A percentile compares a stretch with the other conserved stretches of the same genome.
Evolutionary conservation across 2,329 filamentous ascomycete species (phyloP).

Genomic region (Lachnellula hyalina): DNA sequence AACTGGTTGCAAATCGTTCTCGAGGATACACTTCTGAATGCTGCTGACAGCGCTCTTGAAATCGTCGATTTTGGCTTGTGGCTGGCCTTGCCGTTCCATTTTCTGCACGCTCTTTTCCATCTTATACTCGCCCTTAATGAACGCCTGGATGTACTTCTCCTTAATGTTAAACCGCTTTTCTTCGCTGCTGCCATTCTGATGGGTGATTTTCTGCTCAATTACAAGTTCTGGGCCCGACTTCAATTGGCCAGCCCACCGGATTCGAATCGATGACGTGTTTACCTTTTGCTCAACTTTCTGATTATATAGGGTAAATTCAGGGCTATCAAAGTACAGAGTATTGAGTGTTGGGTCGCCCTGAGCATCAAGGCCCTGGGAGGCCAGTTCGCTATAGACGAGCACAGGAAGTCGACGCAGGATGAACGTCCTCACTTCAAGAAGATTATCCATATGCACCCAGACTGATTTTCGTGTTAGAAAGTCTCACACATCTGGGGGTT

Average conservation of each 20-base stretch:
- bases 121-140: constrained; percentile 80
- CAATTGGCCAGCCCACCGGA: constrained; percentile 89
- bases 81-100: constrained; percentile 71
- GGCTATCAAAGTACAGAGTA: constrained; percentile 92
- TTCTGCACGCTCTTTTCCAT: constrained; percentile 89
- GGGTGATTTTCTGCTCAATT: constrained; percentile 84
- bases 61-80: constrained; percentile 58
- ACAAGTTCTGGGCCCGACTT: constrained; percentile 72
- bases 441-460: constrained; percentile 94
- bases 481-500: constrained; percentile 6
- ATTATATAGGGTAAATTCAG: constrained; percentile 78
- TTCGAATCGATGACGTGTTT: constrained; percentile 74
- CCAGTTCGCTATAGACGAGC: constrained; percentile 86
- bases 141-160: constrained; percentile 85
- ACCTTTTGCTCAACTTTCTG: constrained; percentile 73
- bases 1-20: constrained; percentile 74
- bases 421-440: constrained; percentile 94
- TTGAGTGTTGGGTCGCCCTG: constrained; percentile 84
- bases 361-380: constrained; percentile 74
- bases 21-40: constrained; percentile 74
- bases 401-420: constrained; percentile 87
- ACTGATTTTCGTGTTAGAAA: constrained; percentile 44
- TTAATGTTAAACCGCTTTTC: constrained; percentile 83
- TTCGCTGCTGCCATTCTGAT: constrained; percentile 68
- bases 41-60: constrained; percentile 68